Base-by-base conservation (phyloP, 768 basidiomycete genomes). In the Gloeophyllum trabeum region DNA sequence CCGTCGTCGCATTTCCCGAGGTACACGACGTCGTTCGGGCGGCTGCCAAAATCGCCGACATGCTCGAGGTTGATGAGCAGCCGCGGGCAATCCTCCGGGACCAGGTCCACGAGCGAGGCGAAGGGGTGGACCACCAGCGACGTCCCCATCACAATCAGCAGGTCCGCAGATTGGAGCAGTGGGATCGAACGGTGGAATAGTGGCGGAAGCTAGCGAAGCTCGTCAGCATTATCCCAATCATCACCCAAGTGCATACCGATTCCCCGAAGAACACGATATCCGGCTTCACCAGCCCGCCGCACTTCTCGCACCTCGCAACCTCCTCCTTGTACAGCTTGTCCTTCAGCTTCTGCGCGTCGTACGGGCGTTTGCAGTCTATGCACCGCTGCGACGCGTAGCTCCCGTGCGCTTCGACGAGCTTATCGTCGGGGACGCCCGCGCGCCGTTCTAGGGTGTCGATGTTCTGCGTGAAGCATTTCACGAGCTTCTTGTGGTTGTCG, bases 391-490 rank as follows among this genome's bases (percentile, higher is more conserved):
- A 63, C 0, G 94, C 94, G 50, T 98, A 99, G 50, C 87, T 92
- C 2, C 94, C 96, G 54, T 99, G 96, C 0, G 96, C 96, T 62
- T 98, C 94, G 38, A 98, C 70, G 46, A 98, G 79, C 56, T 78
- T 78, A 24, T 73, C 61, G 1, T 60, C 68, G 0, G 85, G 78
- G 0, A 96, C 71, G 4, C 88, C 36, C 36, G 76, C 76, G 42
- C 70, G 69, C 51, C 79, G 81, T 55, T 99, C 96, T 10, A 99
- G 63, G 7, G 90, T 93, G 61, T 99, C 96, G 35, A 99, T 93
- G 57, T 99, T 99, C 62, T 99, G 96, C 1, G 96, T 97, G 59
- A 97, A 99, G 10, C 81, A 86, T 45, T 96, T 76, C 21, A 94
- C 56, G 7, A 99, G 64, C 60, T 84, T 92, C 40, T 80, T 80